A percentile compares a stretch with the other conserved stretches of the same genome.
phyloP scores from a whole-genome alignment of 768 basidiomycete genomes.

The Boletus insuetus region DNA sequence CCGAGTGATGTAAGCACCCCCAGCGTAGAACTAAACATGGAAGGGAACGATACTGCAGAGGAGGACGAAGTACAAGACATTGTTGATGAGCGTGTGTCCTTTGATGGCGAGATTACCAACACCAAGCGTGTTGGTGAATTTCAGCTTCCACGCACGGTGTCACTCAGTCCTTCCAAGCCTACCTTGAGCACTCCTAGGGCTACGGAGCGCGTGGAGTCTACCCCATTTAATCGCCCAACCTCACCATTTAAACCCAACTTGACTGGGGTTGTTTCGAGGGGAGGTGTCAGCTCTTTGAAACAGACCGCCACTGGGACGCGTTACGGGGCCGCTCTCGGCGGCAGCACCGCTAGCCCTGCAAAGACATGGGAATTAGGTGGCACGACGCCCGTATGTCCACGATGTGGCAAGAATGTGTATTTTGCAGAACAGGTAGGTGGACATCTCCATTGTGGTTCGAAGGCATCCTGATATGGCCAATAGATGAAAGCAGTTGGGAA shows the following conservation, averaged over 20 bases:
- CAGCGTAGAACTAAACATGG: slow-evolving; percentile 12
- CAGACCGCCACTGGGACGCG: slow-evolving; percentile 60
- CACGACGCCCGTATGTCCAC: slow-evolving; percentile 60
- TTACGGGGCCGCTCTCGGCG: slow-evolving; percentile 56
- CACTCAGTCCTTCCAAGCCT: slow-evolving; percentile 40
- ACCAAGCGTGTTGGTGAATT: slow-evolving; percentile 44
- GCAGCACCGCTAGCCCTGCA: slow-evolving; percentile 39
- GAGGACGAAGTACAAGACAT: slow-evolving; percentile 27
- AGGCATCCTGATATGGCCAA: slow-evolving; percentile 4
- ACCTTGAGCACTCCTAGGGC: slow-evolving; percentile 4
- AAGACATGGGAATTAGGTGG: slow-evolving; percentile 51
- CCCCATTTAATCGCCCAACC: slow-evolving; percentile 18
- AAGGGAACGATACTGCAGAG: slow-evolving; percentile 27
- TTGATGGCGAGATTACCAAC: slow-evolving; percentile 39
- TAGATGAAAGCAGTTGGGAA: slow-evolving; percentile 81
- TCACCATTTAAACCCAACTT: slow-evolving; percentile 25
- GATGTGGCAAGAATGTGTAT: slow-evolving; percentile 75
- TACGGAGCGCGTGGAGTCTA: not conserved
- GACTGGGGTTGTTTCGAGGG: slow-evolving; percentile 17
- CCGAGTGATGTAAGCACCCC: slow-evolving; percentile 9
- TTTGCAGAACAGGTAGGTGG: slow-evolving; percentile 74
- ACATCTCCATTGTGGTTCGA: not conserved
- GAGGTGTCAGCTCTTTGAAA: slow-evolving; percentile 30
- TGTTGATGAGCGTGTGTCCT: slow-evolving; percentile 26
- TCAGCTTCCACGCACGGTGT: slow-evolving; percentile 54